phyloP scores from a whole-genome alignment of 257 asterid species.

The Rauvolfia tetraphylla region DNA sequence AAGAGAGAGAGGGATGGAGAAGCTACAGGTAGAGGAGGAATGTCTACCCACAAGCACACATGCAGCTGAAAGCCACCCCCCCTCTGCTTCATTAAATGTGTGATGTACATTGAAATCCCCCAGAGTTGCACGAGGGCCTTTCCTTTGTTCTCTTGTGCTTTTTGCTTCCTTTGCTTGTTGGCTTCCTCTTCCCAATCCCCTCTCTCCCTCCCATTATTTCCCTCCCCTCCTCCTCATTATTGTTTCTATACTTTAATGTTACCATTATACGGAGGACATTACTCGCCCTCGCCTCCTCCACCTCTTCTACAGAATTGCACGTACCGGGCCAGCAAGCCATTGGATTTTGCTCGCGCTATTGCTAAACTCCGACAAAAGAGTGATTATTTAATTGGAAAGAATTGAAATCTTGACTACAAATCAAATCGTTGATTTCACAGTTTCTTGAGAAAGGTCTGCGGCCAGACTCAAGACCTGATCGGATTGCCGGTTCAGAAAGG shows the following conservation, averaged over 20 bases:
- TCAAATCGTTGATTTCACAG: not conserved
- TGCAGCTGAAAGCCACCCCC: slow-evolving; percentile 35
- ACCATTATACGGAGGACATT: too few species aligned
- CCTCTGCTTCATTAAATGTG: slow-evolving; percentile 56
- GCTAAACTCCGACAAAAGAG: too few species aligned
- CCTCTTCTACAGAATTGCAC: not conserved
- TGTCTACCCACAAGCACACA: slow-evolving; percentile 74
- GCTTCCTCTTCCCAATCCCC: not conserved
- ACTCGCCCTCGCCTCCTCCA: too few species aligned
- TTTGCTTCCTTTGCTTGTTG: not conserved
- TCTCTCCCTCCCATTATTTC: slow-evolving; percentile 14
- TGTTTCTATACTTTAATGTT: not conserved
- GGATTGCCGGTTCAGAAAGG: not conserved
- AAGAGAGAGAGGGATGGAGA: slow-evolving; percentile 4
- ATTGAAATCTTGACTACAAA: not conserved
- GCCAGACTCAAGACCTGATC: not conserved
- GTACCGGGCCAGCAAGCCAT: not conserved
- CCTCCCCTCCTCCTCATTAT: not conserved
- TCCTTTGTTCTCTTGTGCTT: slow-evolving; percentile 60
- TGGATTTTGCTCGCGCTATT: too few species aligned
- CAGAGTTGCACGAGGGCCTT: slow-evolving; percentile 66
- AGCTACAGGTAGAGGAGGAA: slow-evolving; percentile 23
- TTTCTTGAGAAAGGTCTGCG: not conserved
- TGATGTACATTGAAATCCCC: slow-evolving; percentile 52
- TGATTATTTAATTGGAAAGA: too few species aligned